Conservation (phyloP, 1,284 basidiomycete genomes). For the Ustilago shanxiensis region DNA sequence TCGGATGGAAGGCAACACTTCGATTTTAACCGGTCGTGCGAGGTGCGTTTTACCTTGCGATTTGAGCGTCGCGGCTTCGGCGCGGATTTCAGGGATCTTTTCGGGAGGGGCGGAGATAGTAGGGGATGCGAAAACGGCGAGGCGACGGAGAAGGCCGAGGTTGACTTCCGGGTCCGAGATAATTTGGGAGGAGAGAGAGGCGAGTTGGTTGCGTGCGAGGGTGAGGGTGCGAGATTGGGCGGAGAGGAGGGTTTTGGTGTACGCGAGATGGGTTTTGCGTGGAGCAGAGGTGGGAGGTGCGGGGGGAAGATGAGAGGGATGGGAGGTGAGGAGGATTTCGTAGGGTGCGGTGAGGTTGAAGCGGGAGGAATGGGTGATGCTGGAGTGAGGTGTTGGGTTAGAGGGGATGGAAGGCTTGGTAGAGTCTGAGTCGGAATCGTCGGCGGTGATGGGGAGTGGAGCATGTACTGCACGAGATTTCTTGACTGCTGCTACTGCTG, state of each 20-base stretch:
- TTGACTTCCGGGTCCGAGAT: conserved; percentile 66
- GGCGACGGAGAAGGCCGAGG: conserved; percentile 57
- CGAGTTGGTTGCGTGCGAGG: conserved; percentile 68
- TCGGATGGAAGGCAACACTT: conserved; percentile 84
- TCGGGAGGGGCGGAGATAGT: conserved; percentile 49
- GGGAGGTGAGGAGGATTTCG: conserved; percentile 51
- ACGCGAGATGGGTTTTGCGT: conserved; percentile 15
- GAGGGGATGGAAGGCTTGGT: background rate
- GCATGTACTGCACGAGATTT: conserved; percentile 55
- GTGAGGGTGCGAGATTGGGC: conserved; percentile 27
- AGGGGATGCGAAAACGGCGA: conserved; percentile 53
- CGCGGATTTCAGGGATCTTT: conserved; percentile 33
- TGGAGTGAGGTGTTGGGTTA: conserved; percentile 24
- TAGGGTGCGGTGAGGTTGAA: conserved; percentile 62
- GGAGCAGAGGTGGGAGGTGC: conserved; percentile 2
- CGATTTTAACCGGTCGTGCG: conserved; percentile 34
- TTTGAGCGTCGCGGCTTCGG: conserved; percentile 60
- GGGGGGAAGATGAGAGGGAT: conserved; percentile 29
- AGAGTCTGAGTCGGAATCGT: conserved; percentile 20
- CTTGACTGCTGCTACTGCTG: too few relatives aligned
- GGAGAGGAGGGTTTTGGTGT: conserved; percentile 14
- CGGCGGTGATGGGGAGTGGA: conserved; percentile 24
- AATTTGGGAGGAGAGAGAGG: conserved; percentile 63
- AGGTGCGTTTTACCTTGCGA: conserved; percentile 70
- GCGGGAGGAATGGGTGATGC: conserved; percentile 53